A percentile compares a stretch with the other conserved stretches of the same genome.
These are phyloP conservation scores for Candida suzukii DNA, from an alignment of 805 yeast species.

Conservation along the genomic window DNA sequence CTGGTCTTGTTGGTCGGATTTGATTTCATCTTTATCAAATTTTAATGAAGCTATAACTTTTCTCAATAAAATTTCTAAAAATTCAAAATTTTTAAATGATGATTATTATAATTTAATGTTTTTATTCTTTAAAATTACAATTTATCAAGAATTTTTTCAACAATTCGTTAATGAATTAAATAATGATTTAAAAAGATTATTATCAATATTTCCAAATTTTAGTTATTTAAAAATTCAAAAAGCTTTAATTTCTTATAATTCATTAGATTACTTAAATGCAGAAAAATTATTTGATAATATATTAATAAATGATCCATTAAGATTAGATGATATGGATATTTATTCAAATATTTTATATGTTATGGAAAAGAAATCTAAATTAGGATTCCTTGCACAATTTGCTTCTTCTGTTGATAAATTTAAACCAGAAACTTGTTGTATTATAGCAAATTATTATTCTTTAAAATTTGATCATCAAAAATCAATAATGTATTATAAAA, in stretches of 20 bases:
- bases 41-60: constrained; percentile 51
- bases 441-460: constrained; percentile 89
- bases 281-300: constrained; percentile 75
- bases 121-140: constrained; percentile 53
- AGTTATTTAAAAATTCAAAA: constrained; percentile 71
- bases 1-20: constrained; percentile 92
- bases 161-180: constrained; percentile 45
- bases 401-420: constrained; percentile 77
- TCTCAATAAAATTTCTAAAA: constrained; percentile 30
- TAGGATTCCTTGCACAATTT: constrained; percentile 81
- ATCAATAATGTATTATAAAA: constrained; percentile 85
- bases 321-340: constrained; percentile 86
- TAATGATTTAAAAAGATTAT: constrained; percentile 41
- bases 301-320: constrained; percentile 65
- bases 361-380: constrained; percentile 79
- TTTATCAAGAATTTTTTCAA: constrained; percentile 76
- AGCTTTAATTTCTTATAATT: constrained; percentile 76
- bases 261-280: constrained; percentile 77
- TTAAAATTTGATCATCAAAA: constrained; percentile 90
- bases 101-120: constrained; percentile 23
- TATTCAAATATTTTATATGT: constrained; percentile 94
- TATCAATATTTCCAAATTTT: constrained; percentile 61
- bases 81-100: constrained; percentile 25
- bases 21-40: constrained; percentile 52
- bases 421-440: constrained; percentile 91